Conservation (phyloP, 768 basidiomycete genomes). For the Gelatoporia subvermispora region DNA sequence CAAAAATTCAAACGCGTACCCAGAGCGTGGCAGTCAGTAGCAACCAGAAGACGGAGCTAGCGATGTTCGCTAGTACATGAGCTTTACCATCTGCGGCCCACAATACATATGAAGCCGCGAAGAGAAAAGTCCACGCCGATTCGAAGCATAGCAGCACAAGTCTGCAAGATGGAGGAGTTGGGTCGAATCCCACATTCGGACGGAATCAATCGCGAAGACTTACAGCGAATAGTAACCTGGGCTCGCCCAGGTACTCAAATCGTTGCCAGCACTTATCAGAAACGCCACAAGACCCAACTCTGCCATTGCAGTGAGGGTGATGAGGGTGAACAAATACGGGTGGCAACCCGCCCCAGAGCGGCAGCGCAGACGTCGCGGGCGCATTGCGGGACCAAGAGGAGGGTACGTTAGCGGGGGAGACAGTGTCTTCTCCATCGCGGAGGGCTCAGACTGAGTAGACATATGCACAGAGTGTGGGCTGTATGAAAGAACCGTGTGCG, state of each 20-base stretch:
- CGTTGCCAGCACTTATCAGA: constrained; percentile 65
- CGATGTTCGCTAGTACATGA: constrained; percentile 69
- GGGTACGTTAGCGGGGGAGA: constrained; percentile 5
- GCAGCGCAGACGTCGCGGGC: constrained; percentile 4
- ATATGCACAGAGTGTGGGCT: neutral
- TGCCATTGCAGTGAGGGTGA: constrained; percentile 61
- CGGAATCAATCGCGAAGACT: constrained; percentile 21
- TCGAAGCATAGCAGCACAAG: constrained; percentile 25
- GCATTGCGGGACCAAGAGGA: constrained; percentile 7
- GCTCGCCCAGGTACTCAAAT: constrained; percentile 55
- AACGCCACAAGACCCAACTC: constrained; percentile 75
- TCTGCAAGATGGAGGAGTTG: constrained; percentile 25
- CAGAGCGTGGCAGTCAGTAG: constrained; percentile 59
- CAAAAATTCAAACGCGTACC: constrained; percentile 36
- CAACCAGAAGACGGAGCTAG: constrained; percentile 75
- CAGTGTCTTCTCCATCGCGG: neutral
- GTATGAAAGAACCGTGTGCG: constrained; percentile 2
- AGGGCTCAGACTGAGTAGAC: constrained; percentile 1
- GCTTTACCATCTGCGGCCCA: constrained; percentile 66
- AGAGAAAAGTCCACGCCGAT: constrained; percentile 62
- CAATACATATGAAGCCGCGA: constrained; percentile 62
- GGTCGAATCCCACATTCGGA: constrained; percentile 37
- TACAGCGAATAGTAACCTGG: constrained; percentile 61
- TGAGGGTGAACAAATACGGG: constrained; percentile 40
- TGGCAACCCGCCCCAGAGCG: constrained; percentile 20